A percentile compares a stretch with the other conserved stretches of the same genome.
phyloP scores from a whole-genome alignment of 1,284 basidiomycete species.

The Microbotryum intermedium region DNA sequence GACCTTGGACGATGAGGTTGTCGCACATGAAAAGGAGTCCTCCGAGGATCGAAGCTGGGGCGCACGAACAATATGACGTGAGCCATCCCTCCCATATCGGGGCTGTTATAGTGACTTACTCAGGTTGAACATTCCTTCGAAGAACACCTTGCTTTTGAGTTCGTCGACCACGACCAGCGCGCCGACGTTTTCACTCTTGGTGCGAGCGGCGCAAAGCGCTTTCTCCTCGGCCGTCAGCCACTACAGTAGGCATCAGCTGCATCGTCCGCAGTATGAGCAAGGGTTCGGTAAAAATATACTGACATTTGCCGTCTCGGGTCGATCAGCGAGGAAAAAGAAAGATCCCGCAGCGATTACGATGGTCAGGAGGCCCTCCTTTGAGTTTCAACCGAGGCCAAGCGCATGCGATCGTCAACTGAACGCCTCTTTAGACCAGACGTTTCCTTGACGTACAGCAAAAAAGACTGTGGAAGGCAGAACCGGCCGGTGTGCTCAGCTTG shows the following conservation, averaged over 20 bases:
- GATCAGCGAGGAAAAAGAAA: slow-evolving; percentile 38
- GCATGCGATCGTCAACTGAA: no score
- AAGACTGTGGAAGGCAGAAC: no score
- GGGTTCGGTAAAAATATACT: no score
- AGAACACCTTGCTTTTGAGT: slow-evolving; percentile 29
- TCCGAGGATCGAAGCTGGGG: slow-evolving; percentile 14
- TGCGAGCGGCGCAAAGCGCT: slow-evolving; percentile 26
- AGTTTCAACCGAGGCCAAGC: background rate
- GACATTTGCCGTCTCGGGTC: slow-evolving; percentile 37
- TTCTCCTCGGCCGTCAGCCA: slow-evolving; percentile 40
- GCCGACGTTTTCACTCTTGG: slow-evolving; percentile 41
- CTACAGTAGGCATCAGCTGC: no score
- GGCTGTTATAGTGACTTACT: background rate
- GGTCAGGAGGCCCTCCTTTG: slow-evolving; percentile 41
- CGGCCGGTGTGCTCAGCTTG: no score
- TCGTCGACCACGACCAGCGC: slow-evolving; percentile 35
- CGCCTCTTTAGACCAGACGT: no score
- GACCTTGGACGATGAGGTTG: slow-evolving; percentile 39
- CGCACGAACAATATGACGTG: no score
- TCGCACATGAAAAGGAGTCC: slow-evolving; percentile 40
- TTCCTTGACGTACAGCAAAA: slow-evolving; percentile 18
- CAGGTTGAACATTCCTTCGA: slow-evolving; percentile 29
- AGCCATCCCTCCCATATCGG: no score
- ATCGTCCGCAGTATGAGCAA: no score
- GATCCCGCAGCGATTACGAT: slow-evolving; percentile 35